phyloP scores from a whole-genome alignment of 306 rosid genomes.

The Trichosanthes truncata region DNA sequence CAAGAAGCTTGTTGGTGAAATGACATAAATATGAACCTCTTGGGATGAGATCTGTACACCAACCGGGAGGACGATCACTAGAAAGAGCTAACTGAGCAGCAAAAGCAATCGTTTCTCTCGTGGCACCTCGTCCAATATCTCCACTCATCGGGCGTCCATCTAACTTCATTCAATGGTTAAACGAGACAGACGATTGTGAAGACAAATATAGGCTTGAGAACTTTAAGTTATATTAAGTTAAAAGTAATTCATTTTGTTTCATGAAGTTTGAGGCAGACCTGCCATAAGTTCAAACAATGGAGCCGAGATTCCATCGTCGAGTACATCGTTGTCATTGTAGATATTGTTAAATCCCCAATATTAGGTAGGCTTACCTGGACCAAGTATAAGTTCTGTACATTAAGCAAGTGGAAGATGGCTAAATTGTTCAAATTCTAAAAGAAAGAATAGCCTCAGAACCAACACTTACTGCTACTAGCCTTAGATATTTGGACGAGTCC shows the following conservation, averaged over 20 bases:
- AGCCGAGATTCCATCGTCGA: conserved; percentile 60
- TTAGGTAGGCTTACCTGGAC: conserved; percentile 84
- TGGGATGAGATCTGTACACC: conserved; percentile 8
- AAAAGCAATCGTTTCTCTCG: conserved; percentile 71
- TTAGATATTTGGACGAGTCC: conserved; percentile 45
- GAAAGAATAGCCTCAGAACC: conserved; percentile 12
- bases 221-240: neutral
- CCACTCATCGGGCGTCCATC: conserved; percentile 99
- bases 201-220: neutral
- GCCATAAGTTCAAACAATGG: conserved; percentile 69
- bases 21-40: neutral
- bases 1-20: neutral
- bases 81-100: conserved; percentile 51
- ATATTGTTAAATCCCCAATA: conserved; percentile 49
- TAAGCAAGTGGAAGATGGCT: neutral
- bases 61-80: conserved; percentile 65
- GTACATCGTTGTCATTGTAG: conserved; percentile 59
- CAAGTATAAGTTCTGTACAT: neutral
- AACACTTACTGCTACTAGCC: conserved; percentile 58
- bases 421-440: neutral
- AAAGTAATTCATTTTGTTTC: neutral
- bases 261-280: conserved; percentile 33
- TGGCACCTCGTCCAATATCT: conserved; percentile 88
- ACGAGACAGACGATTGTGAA: neutral
- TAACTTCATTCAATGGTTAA: conserved; percentile 37